Percentiles rank a stretch among this genome's conserved stretches.
Evolutionary conservation across 108 stramenopile genomes (phyloP).

Genomic region (Skeletonema marinoi): DNA sequence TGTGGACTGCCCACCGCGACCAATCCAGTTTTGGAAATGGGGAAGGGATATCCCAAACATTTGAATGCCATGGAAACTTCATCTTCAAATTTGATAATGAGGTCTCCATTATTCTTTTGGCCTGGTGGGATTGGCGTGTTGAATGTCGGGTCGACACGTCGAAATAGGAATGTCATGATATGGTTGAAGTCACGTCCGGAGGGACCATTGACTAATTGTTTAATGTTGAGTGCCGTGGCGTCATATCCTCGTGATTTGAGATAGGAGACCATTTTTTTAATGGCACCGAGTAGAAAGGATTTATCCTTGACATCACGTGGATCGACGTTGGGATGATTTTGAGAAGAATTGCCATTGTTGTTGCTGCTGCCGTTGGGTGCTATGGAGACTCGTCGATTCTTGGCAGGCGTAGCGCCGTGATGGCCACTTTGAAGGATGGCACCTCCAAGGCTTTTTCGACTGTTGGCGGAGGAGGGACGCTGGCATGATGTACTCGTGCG

Average conservation of each 20-base stretch:
- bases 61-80: slow-evolving; percentile 92
- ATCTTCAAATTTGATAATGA: slow-evolving; percentile 92
- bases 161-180: slow-evolving; percentile 93
- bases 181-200: slow-evolving; percentile 95
- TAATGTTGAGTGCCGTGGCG: slow-evolving; percentile 13
- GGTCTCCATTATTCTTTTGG: slow-evolving; percentile 24
- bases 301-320: slow-evolving; percentile 64
- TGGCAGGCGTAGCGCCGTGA: slow-evolving; percentile 4
- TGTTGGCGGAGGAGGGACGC: neutral
- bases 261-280: slow-evolving; percentile 73
- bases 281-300: slow-evolving; percentile 55
- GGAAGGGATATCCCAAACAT: slow-evolving; percentile 92
- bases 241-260: slow-evolving; percentile 67
- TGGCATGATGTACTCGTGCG: slow-evolving; percentile 1
- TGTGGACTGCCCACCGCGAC: slow-evolving; percentile 98
- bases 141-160: slow-evolving; percentile 88
- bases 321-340: slow-evolving; percentile 19
- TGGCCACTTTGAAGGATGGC: slow-evolving; percentile 11
- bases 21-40: slow-evolving; percentile 90
- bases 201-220: slow-evolving; percentile 55
- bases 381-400: slow-evolving; percentile 35
- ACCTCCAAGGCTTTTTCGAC: slow-evolving; percentile 28
- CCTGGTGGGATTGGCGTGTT: slow-evolving; percentile 15
- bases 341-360: neutral
- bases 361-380: slow-evolving; percentile 7